Percentiles rank a stretch among this genome's conserved stretches.
Conservation (phyloP, 2,329 filamentous ascomycete species). For the Dothideomycetes sp. region DNA sequence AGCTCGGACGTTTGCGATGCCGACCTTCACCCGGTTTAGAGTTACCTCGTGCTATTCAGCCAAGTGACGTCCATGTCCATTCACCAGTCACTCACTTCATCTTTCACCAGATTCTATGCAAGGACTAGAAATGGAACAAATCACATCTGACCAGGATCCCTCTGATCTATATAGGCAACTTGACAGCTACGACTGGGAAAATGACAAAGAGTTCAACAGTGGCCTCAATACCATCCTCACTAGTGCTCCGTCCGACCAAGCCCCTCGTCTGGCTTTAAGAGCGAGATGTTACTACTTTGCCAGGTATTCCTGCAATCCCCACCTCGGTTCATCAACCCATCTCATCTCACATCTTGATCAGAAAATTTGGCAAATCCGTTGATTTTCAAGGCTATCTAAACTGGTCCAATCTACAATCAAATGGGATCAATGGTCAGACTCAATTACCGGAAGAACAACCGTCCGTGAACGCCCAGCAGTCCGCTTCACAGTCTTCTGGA, state of each 20-base stretch:
- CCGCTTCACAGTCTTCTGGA: neutral
- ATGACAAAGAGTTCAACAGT: slow-evolving; percentile 57
- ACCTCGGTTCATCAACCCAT: neutral
- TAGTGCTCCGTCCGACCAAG: slow-evolving; percentile 41
- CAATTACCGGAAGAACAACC: too few species aligned
- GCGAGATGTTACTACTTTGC: slow-evolving; percentile 62
- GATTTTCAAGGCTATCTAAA: slow-evolving; percentile 57
- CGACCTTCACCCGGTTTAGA: slow-evolving; percentile 3
- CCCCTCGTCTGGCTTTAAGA: slow-evolving; percentile 48
- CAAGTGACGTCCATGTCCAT: too few species aligned
- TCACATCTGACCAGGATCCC: slow-evolving; percentile 10
- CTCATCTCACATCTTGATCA: slow-evolving; percentile 10
- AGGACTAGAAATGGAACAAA: slow-evolving; percentile 14
- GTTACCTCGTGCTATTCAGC: neutral
- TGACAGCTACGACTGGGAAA: slow-evolving; percentile 56
- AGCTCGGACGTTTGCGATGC: too few species aligned
- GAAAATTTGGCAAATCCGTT: slow-evolving; percentile 38
- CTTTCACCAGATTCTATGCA: too few species aligned
- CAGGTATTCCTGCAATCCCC: slow-evolving; percentile 20
- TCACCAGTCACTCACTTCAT: too few species aligned
- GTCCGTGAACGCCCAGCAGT: neutral
- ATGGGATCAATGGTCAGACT: too few species aligned
- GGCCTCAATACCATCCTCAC: slow-evolving; percentile 56
- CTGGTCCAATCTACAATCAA: slow-evolving; percentile 39
- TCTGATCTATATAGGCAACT: slow-evolving; percentile 45